These are phyloP conservation scores for baker's yeast (Saccharomyces cerevisiae) DNA, from an alignment of 805 yeast species.

Conservation along the genomic window DNA sequence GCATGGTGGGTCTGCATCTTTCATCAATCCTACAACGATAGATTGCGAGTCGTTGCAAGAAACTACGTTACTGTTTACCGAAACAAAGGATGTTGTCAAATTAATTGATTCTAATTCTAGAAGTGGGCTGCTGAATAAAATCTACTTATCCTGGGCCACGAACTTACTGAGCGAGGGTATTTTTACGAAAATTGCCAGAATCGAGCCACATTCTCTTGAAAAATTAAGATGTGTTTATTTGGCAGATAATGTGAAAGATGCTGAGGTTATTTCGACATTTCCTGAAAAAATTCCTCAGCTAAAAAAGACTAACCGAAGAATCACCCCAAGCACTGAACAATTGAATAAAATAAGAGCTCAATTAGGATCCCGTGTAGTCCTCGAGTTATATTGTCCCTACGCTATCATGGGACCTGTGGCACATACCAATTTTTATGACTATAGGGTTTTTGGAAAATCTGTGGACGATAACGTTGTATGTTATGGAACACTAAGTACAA, in stretches of 20 bases:
- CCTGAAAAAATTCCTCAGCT: constrained; percentile 9
- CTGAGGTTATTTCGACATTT: constrained; percentile 13
- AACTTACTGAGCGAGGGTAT: constrained; percentile 44
- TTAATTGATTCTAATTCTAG: constrained; percentile 1
- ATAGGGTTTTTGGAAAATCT: constrained; percentile 37
- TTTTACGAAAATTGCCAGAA: constrained; percentile 32
- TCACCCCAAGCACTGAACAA: constrained; percentile 15
- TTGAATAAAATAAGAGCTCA: constrained; percentile 39
- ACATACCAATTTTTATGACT: constrained; percentile 54
- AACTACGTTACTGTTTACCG: constrained; percentile 19
- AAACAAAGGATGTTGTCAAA: constrained; percentile 7
- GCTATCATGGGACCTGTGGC: constrained; percentile 49
- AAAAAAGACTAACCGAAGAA: constrained; percentile 9
- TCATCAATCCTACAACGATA: constrained; percentile 20
- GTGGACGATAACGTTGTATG: constrained; percentile 31
- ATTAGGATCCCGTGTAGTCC: constrained; percentile 43
- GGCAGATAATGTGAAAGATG: constrained; percentile 21
- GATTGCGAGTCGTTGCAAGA: constrained; percentile 6
- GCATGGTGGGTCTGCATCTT: constrained; percentile 28
- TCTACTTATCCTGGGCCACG: constrained; percentile 32
- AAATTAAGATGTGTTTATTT: constrained; percentile 38
- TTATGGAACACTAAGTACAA: constrained; percentile 52
- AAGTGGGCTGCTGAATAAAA: constrained; percentile 10
- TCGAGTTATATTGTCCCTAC: constrained; percentile 37
- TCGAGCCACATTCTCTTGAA: constrained; percentile 9